A percentile compares a stretch with the other conserved stretches of the same genome.
These are phyloP conservation scores for Ophiocordyceps australis DNA, from an alignment of 2,329 filamentous ascomycete species.

Conservation along the genomic window DNA sequence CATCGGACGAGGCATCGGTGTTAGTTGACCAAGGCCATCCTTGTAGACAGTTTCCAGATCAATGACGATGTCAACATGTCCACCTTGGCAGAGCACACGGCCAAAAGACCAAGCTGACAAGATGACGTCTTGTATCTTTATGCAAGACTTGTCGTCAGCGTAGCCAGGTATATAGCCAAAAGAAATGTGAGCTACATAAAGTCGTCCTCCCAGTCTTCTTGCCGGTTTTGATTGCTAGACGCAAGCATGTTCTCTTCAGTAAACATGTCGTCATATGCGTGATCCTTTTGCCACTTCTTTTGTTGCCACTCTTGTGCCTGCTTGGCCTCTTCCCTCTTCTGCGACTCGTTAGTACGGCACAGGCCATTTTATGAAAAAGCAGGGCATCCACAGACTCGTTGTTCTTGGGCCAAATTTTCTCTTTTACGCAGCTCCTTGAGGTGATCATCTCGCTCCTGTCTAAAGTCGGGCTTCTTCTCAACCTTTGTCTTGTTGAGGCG, in stretches of 20 bases:
- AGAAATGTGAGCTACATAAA: conserved; percentile 76
- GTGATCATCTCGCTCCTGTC: conserved; percentile 63
- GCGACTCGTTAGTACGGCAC: not conserved
- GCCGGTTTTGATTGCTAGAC: conserved; percentile 73
- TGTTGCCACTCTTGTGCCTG: conserved; percentile 68
- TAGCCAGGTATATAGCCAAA: too few relatives aligned
- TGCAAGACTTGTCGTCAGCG: not conserved
- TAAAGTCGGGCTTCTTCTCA: conserved; percentile 73
- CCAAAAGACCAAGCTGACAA: too few relatives aligned
- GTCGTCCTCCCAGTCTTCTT: conserved; percentile 66
- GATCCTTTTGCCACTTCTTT: conserved; percentile 89
- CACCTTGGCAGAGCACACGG: too few relatives aligned
- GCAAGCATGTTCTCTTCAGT: conserved; percentile 60
- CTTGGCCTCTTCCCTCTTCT: conserved; percentile 62
- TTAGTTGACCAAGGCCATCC: conserved; percentile 9
- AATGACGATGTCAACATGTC: too few relatives aligned
- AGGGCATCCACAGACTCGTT: conserved; percentile 31
- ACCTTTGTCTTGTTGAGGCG: conserved; percentile 93
- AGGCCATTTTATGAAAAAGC: conserved; percentile 1
- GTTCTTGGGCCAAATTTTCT: conserved; percentile 45
- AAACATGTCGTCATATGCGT: conserved; percentile 90
- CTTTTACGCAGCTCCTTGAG: conserved; percentile 51
- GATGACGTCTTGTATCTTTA: too few relatives aligned
- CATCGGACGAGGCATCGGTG: conserved; percentile 11
- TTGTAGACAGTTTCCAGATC: too few relatives aligned